phyloP scores from a whole-genome alignment of 1,139 yeast genomes.

The Candida buenavistaensis region DNA sequence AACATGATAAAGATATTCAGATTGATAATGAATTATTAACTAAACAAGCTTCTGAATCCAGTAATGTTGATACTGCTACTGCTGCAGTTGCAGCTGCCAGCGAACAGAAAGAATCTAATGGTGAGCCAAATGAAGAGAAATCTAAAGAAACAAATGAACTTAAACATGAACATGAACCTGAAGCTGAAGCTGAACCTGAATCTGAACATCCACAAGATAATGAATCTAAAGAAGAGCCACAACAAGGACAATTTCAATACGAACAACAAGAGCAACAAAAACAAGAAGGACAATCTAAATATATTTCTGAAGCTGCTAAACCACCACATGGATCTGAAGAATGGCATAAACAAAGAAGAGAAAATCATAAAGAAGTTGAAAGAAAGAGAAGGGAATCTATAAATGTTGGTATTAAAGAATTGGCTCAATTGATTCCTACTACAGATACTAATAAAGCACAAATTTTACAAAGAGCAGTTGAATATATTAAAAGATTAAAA shows the following conservation, averaged over 20 bases:
- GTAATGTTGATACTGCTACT: conserved; percentile 18
- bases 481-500: conserved; percentile 82
- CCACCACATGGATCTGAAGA: conserved; percentile 74
- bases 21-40: conserved; percentile 51
- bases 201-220: too few relatives aligned
- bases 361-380: conserved; percentile 96
- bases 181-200: too few relatives aligned
- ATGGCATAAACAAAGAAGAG: conserved; percentile 83
- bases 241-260: too few relatives aligned
- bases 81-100: conserved; percentile 16
- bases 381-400: conserved; percentile 93
- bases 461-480: conserved; percentile 83
- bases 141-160: too few relatives aligned
- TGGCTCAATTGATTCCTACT: conserved; percentile 81
- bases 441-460: conserved; percentile 92
- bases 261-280: conserved; percentile 16
- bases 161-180: too few relatives aligned
- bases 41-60: conserved; percentile 39
- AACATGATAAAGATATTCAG: conserved; percentile 36
- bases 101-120: too few relatives aligned
- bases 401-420: conserved; percentile 82
- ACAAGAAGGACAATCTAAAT: conserved; percentile 17
- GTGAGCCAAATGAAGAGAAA: too few relatives aligned
- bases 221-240: too few relatives aligned
- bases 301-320: conserved; percentile 41